Percentiles rank a stretch among this genome's conserved stretches.
These are phyloP conservation scores for Betula pendula DNA, from an alignment of 306 rosid species.

Conservation along the genomic window DNA sequence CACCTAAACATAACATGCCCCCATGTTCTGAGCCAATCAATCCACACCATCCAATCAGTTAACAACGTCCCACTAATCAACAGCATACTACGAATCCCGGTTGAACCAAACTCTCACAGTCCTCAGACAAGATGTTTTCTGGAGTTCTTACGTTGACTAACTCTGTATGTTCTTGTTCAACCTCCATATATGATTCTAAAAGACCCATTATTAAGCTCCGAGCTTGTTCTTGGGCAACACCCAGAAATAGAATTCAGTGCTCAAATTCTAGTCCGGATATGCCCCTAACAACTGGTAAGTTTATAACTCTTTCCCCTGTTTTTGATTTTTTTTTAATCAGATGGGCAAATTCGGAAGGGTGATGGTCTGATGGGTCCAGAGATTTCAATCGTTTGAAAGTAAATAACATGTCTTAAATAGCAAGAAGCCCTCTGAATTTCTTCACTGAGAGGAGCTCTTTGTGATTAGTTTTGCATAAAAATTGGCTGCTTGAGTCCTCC, in stretches of 20 bases:
- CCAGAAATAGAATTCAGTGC: constrained; percentile 23
- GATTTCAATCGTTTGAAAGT: background rate
- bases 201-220: constrained; percentile 16
- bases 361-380: background rate
- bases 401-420: too few relatives aligned
- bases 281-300: constrained; percentile 28
- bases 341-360: background rate
- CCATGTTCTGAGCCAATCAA: background rate
- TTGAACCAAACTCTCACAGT: background rate
- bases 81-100: background rate
- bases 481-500: background rate
- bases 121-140: constrained; percentile 27
- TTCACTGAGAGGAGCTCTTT: too few relatives aligned
- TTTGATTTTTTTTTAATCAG: background rate
- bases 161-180: constrained; percentile 5
- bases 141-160: constrained; percentile 24
- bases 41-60: background rate
- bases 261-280: constrained; percentile 23
- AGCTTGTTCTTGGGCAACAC: background rate
- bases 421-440: too few relatives aligned
- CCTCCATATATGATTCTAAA: constrained; percentile 8
- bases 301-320: background rate
- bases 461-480: too few relatives aligned
- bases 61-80: background rate
- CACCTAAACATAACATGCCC: background rate